Conservation (phyloP, 768 basidiomycete genomes). For the Hygrocybe punicea region DNA sequence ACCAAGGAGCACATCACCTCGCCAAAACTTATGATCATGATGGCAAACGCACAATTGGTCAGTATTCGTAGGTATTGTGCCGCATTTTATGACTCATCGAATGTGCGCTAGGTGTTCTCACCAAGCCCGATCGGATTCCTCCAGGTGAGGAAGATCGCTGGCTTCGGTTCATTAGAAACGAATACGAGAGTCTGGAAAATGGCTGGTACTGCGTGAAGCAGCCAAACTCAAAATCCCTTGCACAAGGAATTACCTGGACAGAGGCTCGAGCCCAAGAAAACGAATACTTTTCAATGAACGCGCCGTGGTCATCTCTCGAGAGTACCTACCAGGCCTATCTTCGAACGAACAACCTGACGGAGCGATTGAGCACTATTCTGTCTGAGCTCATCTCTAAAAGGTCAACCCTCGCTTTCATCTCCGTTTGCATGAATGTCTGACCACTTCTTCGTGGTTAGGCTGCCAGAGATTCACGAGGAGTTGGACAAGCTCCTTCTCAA, state of each 20-base stretch:
- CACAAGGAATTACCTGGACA: slow-evolving; percentile 52
- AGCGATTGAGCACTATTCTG: slow-evolving; percentile 55
- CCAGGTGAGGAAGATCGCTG: slow-evolving; percentile 52
- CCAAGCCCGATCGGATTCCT: slow-evolving; percentile 69
- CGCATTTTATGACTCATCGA: neutral
- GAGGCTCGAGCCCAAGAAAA: slow-evolving; percentile 57
- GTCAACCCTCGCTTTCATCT: slow-evolving; percentile 35
- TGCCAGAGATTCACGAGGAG: slow-evolving; percentile 62
- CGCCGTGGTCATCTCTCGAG: slow-evolving; percentile 57
- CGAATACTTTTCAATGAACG: slow-evolving; percentile 49
- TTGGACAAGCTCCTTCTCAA: slow-evolving; percentile 43
- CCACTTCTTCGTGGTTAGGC: slow-evolving; percentile 33
- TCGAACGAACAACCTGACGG: slow-evolving; percentile 54
- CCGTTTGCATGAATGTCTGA: neutral
- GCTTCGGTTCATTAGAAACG: slow-evolving; percentile 56
- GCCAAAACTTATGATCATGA: slow-evolving; percentile 58
- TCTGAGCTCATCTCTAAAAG: slow-evolving; percentile 61
- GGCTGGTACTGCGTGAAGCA: slow-evolving; percentile 63
- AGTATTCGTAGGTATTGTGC: slow-evolving; percentile 9
- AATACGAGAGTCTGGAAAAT: slow-evolving; percentile 48
- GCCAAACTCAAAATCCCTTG: slow-evolving; percentile 49
- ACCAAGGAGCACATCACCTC: slow-evolving; percentile 69
- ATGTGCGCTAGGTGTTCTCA: slow-evolving; percentile 55
- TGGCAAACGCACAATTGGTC: slow-evolving; percentile 69
- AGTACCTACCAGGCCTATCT: slow-evolving; percentile 48